phyloP scores from a whole-genome alignment of 73 alveolate genomes.

The Tetrahymena elliotti region DNA sequence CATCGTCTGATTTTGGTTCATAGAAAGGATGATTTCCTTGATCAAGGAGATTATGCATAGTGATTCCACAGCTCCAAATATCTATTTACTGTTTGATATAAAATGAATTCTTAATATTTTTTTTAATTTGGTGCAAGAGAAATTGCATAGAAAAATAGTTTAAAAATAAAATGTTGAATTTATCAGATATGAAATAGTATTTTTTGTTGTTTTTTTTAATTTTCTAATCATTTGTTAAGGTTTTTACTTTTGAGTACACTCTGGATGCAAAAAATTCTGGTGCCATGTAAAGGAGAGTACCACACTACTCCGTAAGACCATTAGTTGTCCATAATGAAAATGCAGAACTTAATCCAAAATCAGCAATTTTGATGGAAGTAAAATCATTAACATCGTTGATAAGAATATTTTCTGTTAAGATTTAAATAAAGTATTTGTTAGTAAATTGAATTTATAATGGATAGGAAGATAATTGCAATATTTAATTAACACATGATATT shows the following conservation, averaged over 20 bases:
- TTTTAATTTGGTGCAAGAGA: not conserved
- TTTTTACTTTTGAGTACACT: constrained; percentile 14
- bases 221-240: not conserved
- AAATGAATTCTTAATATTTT: too few species aligned
- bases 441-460: too few species aligned
- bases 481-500: too few species aligned
- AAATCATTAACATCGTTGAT: constrained; percentile 17
- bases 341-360: constrained; percentile 23
- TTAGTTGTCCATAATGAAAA: not conserved
- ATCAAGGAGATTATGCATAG: constrained; percentile 40
- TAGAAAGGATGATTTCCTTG: constrained; percentile 59
- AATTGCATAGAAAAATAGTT: too few species aligned
- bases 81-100: constrained; percentile 31
- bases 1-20: constrained; percentile 27
- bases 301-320: constrained; percentile 30
- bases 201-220: too few species aligned
- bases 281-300: constrained; percentile 44
- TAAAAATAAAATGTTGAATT: too few species aligned
- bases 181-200: too few species aligned
- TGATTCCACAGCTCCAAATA: constrained; percentile 64
- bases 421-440: too few species aligned
- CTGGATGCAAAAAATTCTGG: constrained; percentile 25
- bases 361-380: constrained; percentile 31
- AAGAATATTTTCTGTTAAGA: constrained; percentile 35
- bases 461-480: too few species aligned